phyloP scores from a whole-genome alignment of 176 grass and related monocot genomes.

The Triticum timopheevii region DNA sequence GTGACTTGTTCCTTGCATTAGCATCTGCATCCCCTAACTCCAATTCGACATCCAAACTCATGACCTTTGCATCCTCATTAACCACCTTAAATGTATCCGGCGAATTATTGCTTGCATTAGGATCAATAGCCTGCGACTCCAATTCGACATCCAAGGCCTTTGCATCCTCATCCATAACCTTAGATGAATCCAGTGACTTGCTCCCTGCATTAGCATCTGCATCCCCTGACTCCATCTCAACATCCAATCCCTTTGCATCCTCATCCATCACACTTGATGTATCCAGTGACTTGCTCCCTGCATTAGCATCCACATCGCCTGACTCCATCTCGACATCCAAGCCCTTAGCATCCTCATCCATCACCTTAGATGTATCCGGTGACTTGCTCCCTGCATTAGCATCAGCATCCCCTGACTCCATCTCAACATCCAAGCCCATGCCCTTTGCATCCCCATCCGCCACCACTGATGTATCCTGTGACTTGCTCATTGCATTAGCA shows the following conservation, averaged over 20 bases:
- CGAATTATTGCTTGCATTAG: neutral
- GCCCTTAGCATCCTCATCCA: neutral
- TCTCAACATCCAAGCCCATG: neutral
- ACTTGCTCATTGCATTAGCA: slow-evolving; percentile 1
- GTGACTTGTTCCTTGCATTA: slow-evolving; percentile 22
- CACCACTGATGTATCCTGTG: neutral
- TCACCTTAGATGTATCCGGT: neutral
- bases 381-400: neutral
- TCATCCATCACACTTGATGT: neutral
- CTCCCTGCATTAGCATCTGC: neutral
- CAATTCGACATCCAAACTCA: neutral
- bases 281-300: neutral
- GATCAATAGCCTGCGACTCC: neutral
- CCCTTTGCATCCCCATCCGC: slow-evolving; percentile 14
- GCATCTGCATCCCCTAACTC: too few relatives aligned
- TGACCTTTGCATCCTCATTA: neutral
- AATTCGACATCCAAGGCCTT: neutral
- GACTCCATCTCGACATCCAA: neutral
- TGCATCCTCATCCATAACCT: neutral
- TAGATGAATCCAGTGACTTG: neutral
- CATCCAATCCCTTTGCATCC: neutral
- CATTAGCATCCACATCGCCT: neutral
- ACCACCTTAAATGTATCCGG: neutral
- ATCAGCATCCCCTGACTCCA: neutral
- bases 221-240: neutral